Evolutionary conservation across 805 yeast species (phyloP), one percentile per base, ranked within the genome.

Genomic region (Tetrapisispora nanseiensis): DNA sequence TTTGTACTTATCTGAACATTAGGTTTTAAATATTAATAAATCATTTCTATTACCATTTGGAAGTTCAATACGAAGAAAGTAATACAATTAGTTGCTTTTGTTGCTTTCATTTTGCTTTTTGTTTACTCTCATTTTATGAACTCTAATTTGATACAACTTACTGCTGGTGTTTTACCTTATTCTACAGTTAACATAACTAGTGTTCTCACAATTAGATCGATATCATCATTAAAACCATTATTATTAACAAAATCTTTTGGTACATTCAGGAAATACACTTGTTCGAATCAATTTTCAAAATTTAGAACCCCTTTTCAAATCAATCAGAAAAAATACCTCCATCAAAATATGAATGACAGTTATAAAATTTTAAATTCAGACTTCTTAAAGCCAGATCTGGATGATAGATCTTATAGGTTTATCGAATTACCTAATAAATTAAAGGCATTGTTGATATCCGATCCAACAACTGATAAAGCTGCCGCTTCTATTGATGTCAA

Each of bases 401-500:
- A 90, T 61, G 86, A 89, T 51, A 70, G 97, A 41, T 61, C 70
- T 28, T 92, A 92, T 58, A 72, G 86, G 32, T 65, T 79, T 38
- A 67, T 90, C 50, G 67, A 74, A 43, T 63, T 82, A 33, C 59
- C 71, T 2, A 84, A 83, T 55, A 68, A 72, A 11, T 57, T 84
- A 39, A 71, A 71, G 19, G 86, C 77, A 0, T 61, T 84, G 41
- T 55, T 82, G 44, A 81, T 84, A 42, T 74, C 76, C 43, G 92
- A 84, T 54, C 75, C 82, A 1, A 63, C 74, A 19, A 69, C 90
- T 1, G 90, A 82, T 57, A 80, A 80, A 54, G 68, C 89, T 0
- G 89, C 87, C 0, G 92, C 90, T 2, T 76, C 92, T 0, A 60
- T 84, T 43, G 92, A 83, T 55, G 90, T 84, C 11, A 74, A 81